Evolutionary conservation across 2,329 filamentous ascomycete genomes (phyloP).

Genomic region (Coleophoma cylindrospora): DNA sequence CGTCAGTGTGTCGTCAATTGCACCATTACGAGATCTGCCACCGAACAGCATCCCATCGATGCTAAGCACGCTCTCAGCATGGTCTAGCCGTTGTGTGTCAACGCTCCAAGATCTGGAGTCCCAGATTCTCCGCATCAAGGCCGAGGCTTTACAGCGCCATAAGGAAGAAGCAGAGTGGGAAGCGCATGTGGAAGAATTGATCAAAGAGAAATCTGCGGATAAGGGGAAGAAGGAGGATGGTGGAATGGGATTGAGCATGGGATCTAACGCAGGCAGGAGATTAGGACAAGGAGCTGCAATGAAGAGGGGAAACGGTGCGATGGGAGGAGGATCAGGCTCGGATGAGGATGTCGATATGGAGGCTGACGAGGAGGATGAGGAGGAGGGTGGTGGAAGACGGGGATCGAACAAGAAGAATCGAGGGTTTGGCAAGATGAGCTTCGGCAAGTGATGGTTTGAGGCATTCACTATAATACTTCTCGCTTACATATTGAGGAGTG

Average conservation of each 20-base stretch:
- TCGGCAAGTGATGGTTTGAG: conserved; percentile 1
- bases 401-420: conserved; percentile 50
- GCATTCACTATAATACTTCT: neutral
- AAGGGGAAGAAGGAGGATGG: conserved; percentile 34
- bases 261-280: conserved; percentile 7
- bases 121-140: conserved; percentile 65
- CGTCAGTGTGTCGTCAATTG: conserved; percentile 74
- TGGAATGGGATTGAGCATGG: conserved; percentile 42
- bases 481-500: too few species aligned
- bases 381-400: conserved; percentile 46
- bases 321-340: conserved; percentile 34
- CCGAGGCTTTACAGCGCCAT: conserved; percentile 48
- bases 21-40: conserved; percentile 79
- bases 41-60: conserved; percentile 68
- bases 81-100: conserved; percentile 72
- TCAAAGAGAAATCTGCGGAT: conserved; percentile 37
- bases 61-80: conserved; percentile 62
- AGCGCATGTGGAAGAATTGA: conserved; percentile 18
- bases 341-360: conserved; percentile 46
- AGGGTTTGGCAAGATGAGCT: conserved; percentile 11
- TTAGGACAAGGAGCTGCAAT: conserved; percentile 13
- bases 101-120: conserved; percentile 71
- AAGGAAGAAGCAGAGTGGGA: conserved; percentile 29
- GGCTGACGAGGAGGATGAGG: conserved; percentile 47
- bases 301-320: conserved; percentile 29